A percentile compares a stretch with the other conserved stretches of the same genome.
phyloP scores from a whole-genome alignment of 257 asterid species.

The Plectranthus barbatus region DNA sequence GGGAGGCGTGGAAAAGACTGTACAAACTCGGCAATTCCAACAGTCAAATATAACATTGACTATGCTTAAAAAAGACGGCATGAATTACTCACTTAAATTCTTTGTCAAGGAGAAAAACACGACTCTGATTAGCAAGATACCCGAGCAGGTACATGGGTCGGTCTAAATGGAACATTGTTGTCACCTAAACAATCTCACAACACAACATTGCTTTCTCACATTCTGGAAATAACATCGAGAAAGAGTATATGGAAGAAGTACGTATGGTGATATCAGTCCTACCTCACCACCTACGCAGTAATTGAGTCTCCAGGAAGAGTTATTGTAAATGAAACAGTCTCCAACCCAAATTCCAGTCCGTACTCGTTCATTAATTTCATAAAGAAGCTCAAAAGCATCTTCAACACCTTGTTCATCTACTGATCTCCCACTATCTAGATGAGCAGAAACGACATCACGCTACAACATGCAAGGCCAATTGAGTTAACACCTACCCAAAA shows the following conservation, averaged over 20 bases:
- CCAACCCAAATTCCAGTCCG: slow-evolving; percentile 99
- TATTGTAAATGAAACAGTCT: slow-evolving; percentile 93
- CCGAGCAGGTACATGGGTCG: slow-evolving; percentile 99
- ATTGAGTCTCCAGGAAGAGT: slow-evolving; percentile 95
- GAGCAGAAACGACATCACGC: slow-evolving; percentile 92
- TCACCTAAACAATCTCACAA: slow-evolving; percentile 50
- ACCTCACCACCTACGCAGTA: slow-evolving; percentile 99
- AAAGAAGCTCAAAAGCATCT: slow-evolving; percentile 95
- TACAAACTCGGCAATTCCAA: background rate
- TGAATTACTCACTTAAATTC: slow-evolving; percentile 85
- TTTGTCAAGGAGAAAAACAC: slow-evolving; percentile 86
- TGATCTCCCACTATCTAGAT: slow-evolving; percentile 83
- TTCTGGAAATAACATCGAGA: slow-evolving; percentile 6
- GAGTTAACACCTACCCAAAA: slow-evolving; percentile 22
- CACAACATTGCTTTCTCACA: slow-evolving; percentile 1
- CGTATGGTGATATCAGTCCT: slow-evolving; percentile 14
- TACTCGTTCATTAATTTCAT: slow-evolving; percentile 93
- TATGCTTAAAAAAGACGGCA: slow-evolving; percentile 2
- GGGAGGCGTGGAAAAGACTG: background rate
- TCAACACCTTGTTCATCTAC: slow-evolving; percentile 93
- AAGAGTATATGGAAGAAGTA: background rate
- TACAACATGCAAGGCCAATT: slow-evolving; percentile 31
- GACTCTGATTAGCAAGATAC: slow-evolving; percentile 89
- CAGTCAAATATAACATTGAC: background rate
- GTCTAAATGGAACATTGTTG: slow-evolving; percentile 96